Evolutionary conservation across 1,284 basidiomycete genomes (phyloP).

Genomic region (Melampsora americana): DNA sequence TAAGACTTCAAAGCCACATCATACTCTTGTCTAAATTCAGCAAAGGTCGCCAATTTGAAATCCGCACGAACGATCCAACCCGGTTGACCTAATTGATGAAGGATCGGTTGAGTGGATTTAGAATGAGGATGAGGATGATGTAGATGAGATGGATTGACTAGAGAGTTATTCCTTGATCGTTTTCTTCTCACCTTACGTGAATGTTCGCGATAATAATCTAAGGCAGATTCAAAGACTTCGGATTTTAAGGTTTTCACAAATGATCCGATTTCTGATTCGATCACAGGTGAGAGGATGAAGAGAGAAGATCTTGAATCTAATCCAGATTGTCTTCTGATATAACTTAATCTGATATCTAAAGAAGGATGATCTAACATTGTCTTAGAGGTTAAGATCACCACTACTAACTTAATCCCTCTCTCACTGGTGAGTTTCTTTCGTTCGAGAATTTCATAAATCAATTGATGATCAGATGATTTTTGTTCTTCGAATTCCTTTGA

Average conservation of each 20-base stretch:
- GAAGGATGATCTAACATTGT: constrained; percentile 78
- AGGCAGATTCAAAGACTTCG: constrained; percentile 77
- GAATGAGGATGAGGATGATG: constrained; percentile 59
- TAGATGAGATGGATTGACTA: constrained; percentile 55
- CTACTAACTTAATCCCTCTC: constrained; percentile 85
- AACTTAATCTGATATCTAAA: constrained; percentile 76
- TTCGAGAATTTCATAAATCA: constrained; percentile 72
- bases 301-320: constrained; percentile 85
- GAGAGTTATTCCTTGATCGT: constrained; percentile 65
- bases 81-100: constrained; percentile 69
- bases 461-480: constrained; percentile 66
- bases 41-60: constrained; percentile 94
- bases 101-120: constrained; percentile 52
- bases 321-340: constrained; percentile 76
- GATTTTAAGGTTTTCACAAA: constrained; percentile 80
- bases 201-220: constrained; percentile 89
- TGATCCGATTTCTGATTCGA: constrained; percentile 71
- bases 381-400: constrained; percentile 84
- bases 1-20: constrained; percentile 84
- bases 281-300: constrained; percentile 90
- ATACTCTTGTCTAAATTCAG: constrained; percentile 84
- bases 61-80: constrained; percentile 96
- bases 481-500: constrained; percentile 61
- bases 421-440: constrained; percentile 75
- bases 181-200: constrained; percentile 86